A percentile compares a stretch with the other conserved stretches of the same genome.
Evolutionary conservation across 2,329 filamentous ascomycete genomes (phyloP).

Genomic region (Cryphonectria radicalis): DNA sequence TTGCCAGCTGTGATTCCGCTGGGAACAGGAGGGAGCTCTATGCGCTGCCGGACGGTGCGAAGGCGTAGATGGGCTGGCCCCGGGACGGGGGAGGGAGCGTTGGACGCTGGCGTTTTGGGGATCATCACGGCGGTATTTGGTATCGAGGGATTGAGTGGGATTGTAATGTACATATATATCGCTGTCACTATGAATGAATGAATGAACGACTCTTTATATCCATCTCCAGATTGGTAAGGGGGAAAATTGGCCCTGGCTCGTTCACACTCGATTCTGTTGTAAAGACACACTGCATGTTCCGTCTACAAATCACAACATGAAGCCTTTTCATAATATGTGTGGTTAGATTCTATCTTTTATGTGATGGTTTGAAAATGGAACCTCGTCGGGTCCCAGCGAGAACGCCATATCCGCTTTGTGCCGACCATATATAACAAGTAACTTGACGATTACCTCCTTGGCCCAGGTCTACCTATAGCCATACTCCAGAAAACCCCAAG

Average conservation of each 20-base stretch:
- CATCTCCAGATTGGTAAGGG: neutral
- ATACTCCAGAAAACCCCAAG: neutral
- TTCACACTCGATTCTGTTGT: neutral
- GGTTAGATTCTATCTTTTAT: neutral
- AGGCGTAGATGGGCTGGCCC: too few relatives aligned
- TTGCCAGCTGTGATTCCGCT: constrained; percentile 61
- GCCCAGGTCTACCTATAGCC: neutral
- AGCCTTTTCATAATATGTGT: neutral
- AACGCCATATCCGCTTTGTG: neutral
- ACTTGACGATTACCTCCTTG: neutral
- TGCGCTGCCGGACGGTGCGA: constrained; percentile 43
- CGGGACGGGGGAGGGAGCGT: neutral
- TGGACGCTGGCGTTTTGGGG: neutral
- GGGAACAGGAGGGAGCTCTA: constrained; percentile 59
- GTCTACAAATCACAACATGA: neutral
- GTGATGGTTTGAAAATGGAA: neutral
- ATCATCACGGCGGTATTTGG: neutral
- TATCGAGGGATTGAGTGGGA: neutral
- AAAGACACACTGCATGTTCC: neutral
- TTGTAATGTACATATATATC: neutral
- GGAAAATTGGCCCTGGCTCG: neutral
- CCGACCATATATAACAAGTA: neutral
- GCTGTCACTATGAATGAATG: neutral
- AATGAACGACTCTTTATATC: neutral
- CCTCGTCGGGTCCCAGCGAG: neutral